Evolutionary conservation across 2,329 filamentous ascomycete genomes (phyloP), one percentile per base, ranked within the genome.

Genomic region (Diaporthe sp.): DNA sequence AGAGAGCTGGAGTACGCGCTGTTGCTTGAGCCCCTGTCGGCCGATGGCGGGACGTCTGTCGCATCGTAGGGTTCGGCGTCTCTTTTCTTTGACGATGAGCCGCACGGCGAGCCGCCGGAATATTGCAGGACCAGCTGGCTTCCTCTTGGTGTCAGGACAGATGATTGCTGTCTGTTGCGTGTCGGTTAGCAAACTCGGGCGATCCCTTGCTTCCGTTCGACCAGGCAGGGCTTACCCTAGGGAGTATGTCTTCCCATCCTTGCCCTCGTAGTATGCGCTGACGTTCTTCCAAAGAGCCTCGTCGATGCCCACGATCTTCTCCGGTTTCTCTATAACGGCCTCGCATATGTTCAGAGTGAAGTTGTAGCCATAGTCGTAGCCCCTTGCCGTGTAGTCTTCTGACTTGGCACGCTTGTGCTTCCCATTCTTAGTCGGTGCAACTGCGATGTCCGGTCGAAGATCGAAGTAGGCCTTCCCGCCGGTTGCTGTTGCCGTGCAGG

Each of bases 261-360:
- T 88, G 65, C 87, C 86, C 81, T 90, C 88, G 82, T 96, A 97
- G 81, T 92, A 96, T 28, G 94, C 94, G 87, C 93, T 95, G 79
- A 96, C 90, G 80, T 96, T 96, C 84, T 86, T 87, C 92, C 92
- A 94, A 65, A 87, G 80, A 73, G 83, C 82, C 83, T 90, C 87
- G 60, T 92, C 88, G 4, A 96, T 83, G n/a, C 92, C 94, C 15
- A 90, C 88, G 13, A 94, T 90, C 77, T 91, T 87, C 58, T 88
- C 86, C 28, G 94, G 86, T 22, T 90, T 86, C 79, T 94, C 91
- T 22, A 95, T 89, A n/a, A 96, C 93, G 1, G 94, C 88, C 49
- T 89, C 92, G 85, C 94, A 97, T 79, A 97, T 92, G 85, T 97
- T 97, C 80, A 96, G 82, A 2, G 94, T 96, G 81, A 97, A 97